Evolutionary conservation across 345 rosid species (phyloP).

Genomic region (Camelina neglecta): DNA sequence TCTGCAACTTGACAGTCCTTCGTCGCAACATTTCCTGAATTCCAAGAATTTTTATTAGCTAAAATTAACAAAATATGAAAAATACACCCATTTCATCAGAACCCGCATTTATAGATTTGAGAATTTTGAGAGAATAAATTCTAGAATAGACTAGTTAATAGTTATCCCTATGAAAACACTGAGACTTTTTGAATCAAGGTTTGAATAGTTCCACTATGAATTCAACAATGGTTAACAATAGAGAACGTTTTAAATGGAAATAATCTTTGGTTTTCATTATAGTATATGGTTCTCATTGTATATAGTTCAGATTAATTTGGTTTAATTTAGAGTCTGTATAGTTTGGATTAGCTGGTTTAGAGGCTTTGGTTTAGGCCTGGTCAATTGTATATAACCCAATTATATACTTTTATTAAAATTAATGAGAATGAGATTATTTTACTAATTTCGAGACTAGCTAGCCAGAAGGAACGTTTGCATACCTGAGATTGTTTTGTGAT

Average conservation of each 20-base stretch:
- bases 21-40: constrained; percentile 29
- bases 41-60: background rate
- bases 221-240: background rate
- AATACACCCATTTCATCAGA: background rate
- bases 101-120: background rate
- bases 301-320: no score
- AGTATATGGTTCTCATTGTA: no score
- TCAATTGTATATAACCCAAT: no score
- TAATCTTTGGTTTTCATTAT: background rate
- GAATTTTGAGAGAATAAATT: no score
- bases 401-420: no score
- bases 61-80: background rate
- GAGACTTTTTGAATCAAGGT: background rate
- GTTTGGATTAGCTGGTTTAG: no score
- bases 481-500: constrained; percentile 47
- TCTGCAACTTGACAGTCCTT: constrained; percentile 28
- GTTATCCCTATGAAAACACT: background rate
- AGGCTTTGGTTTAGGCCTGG: no score
- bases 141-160: no score
- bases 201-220: background rate
- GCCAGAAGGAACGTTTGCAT: background rate
- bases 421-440: no score
- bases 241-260: background rate
- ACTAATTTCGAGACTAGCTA: no score
- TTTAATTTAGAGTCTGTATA: no score